These are phyloP conservation scores for Fusarium chlamydosporum DNA, from an alignment of 2,329 filamentous ascomycete species.

Conservation along the genomic window DNA sequence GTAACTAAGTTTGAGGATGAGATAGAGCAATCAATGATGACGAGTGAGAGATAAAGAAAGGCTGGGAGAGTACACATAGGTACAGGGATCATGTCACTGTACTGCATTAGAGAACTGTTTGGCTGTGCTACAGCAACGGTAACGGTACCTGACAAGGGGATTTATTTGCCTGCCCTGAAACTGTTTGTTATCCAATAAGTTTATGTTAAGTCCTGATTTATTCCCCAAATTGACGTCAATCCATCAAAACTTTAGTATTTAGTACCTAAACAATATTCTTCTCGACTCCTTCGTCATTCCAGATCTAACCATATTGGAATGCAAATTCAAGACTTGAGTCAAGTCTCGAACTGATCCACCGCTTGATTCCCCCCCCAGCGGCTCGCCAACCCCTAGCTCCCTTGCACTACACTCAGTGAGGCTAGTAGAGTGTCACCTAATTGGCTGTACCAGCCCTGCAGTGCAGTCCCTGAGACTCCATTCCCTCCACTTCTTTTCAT, in stretches of 20 bases:
- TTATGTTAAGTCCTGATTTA: conserved; percentile 2
- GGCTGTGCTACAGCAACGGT: conserved; percentile 8
- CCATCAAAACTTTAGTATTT: neutral
- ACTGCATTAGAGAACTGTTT: neutral
- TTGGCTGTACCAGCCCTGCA: conserved; percentile 21
- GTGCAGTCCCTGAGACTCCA: conserved; percentile 8
- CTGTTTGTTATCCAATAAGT: neutral
- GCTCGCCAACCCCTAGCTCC: conserved; percentile 34
- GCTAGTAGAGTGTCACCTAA: conserved; percentile 12
- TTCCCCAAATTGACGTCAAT: neutral
- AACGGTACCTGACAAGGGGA: neutral
- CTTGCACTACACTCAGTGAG: conserved; percentile 2
- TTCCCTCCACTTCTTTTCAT: conserved; percentile 36
- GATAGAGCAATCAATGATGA: too few relatives aligned
- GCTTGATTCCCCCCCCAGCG: neutral
- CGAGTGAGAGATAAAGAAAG: too few relatives aligned
- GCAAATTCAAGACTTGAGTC: conserved; percentile 11
- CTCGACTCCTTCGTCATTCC: neutral
- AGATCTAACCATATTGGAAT: conserved; percentile 37
- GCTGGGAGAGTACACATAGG: neutral
- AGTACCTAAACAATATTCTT: too few relatives aligned
- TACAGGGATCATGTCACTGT: neutral
- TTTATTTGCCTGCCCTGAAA: neutral
- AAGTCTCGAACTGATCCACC: conserved; percentile 17
- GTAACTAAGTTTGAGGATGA: too few relatives aligned